Evolutionary conservation across 371 early-diverging fungal genomes (phyloP), one percentile per base, ranked within the genome.

Genomic region (Rhizopus arrhizus): DNA sequence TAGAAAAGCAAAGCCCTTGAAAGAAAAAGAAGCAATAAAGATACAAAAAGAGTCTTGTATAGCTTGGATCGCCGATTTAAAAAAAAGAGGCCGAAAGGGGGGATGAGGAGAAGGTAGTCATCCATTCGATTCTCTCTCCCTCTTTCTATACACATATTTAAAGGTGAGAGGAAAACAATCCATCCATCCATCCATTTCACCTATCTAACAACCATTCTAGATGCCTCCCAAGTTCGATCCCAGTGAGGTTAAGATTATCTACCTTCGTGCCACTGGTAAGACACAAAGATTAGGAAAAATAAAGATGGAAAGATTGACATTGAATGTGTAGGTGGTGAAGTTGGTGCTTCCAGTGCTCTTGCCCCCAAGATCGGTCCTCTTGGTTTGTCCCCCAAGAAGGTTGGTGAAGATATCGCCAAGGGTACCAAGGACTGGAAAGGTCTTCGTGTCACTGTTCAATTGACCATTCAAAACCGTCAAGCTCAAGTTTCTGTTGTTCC

Each of bases 331-430:
- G 68, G 77, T 75, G 79, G 79, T 74, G 79, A 79, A 70, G 66
- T 96, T 73, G 96, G 97, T 81, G 97, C 99, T 82, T 95, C 98
- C 72, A 92, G 95, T 66, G 94, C 96, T 57, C 93, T 99, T 60
- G 77, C 77, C 40, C 99, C 99, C 81, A 98, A 97, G 91, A 95
- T 99, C 72, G 99, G 99, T 91, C 99, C 99, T 70, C 91, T 99
- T 71, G 99, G 99, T 94, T 85, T 99, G 84, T 92, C 97, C 56
- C 98, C 99, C 84, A 99, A 99, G 91, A 98, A 98, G 89, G 96
- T 99, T 68, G 99, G 99, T 84, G 99, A 99, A 86, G 99, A 99
- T 83, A 98, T 99, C 67, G 97, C 96, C 86, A 99, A 99, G 92
- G 97, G 95, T 73, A 99, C 99, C 73, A 86, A 90, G 80, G 98